phyloP scores from a whole-genome alignment of 2,329 filamentous ascomycete genomes.

The Coccinonectria pachysandricola region DNA sequence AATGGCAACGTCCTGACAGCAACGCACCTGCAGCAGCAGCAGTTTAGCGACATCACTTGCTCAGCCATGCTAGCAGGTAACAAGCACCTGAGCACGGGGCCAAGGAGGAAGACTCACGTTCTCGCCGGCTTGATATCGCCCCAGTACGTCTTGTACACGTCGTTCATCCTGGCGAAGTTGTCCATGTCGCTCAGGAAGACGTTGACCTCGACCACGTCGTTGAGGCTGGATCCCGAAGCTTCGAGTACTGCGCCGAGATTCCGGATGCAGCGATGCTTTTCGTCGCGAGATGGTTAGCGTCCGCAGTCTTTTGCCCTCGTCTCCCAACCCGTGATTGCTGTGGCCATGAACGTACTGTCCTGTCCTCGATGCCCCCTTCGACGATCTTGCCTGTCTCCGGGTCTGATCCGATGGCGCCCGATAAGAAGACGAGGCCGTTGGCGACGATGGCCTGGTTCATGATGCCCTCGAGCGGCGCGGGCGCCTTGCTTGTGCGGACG shows the following conservation, averaged over 20 bases:
- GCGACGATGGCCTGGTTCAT: constrained; percentile 32
- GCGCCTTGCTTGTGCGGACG: constrained; percentile 16
- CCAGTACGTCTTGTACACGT: constrained; percentile 62
- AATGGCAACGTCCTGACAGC: not conserved
- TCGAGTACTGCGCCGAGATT: constrained; percentile 61
- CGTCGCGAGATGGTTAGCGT: not conserved
- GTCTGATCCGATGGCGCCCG: constrained; percentile 59
- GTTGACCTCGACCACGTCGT: constrained; percentile 60
- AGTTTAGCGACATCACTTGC: not conserved
- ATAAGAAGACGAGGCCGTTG: constrained; percentile 57
- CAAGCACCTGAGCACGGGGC: no score
- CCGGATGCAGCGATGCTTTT: constrained; percentile 53
- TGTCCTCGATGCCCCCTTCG: constrained; percentile 53
- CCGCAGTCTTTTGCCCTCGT: no score
- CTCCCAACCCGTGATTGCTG: no score
- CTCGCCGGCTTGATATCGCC: constrained; percentile 35
- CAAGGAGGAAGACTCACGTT: constrained; percentile 28
- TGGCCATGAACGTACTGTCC: constrained; percentile 45
- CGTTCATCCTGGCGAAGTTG: constrained; percentile 67
- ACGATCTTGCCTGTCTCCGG: constrained; percentile 44
- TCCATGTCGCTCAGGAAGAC: constrained; percentile 66
- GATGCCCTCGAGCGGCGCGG: constrained; percentile 9
- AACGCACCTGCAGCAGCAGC: no score
- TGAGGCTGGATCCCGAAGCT: constrained; percentile 54
- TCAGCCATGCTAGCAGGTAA: not conserved